Base-by-base conservation (phyloP, 2,329 filamentous ascomycete genomes). In the Plenodomus lindquistii region DNA sequence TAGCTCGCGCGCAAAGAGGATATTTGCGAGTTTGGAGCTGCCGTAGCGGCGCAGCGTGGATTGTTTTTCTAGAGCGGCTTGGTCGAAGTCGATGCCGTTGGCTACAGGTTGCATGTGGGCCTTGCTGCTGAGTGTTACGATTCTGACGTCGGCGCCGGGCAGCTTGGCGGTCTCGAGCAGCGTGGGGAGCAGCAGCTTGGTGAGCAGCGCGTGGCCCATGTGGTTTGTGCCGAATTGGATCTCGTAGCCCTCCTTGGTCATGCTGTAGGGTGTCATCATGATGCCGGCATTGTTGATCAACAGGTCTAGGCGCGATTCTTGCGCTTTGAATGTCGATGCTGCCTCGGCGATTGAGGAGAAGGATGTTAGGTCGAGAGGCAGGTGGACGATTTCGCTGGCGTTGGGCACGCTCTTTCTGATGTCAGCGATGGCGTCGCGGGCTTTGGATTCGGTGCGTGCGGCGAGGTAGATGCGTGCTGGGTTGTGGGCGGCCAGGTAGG, bases 161-260 rank as follows among this genome's bases (percentile, higher is more conserved):
- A 65, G 17, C 44, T 71, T 55, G 4, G 75, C 74, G 0, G 79
- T 79, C 15, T 67, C 53, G 9, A 73, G 65, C 40, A 81, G 59
- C 0, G 62, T 67, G 1, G 76, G 77, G 1, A 79, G 59, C 0
- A 81, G 70, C 2, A 78, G 67, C 31, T 75, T 76, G 8, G 72
- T 78, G 11, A 81, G 57, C 0, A 80, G 68, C 3, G 77, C 75
- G 52, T 79, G 79, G n/a, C 77, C 79, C 52, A 81, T 64, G 64
- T 80, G 75, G 54, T 81, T 81, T 9, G 75, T 79, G 24, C 76
- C 79, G 47, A 81, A 76, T 42, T 80, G 77, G 24, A 76, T 70
- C 58, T 81, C 79, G 52, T 78, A 79, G 37, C 76, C 77, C 37
- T 81, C 77, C 16, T 70, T 64, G 0, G 77, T 80, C 2, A 68